phyloP scores from a whole-genome alignment of 2,329 filamentous ascomycete species.

The Leptographium flavum region DNA sequence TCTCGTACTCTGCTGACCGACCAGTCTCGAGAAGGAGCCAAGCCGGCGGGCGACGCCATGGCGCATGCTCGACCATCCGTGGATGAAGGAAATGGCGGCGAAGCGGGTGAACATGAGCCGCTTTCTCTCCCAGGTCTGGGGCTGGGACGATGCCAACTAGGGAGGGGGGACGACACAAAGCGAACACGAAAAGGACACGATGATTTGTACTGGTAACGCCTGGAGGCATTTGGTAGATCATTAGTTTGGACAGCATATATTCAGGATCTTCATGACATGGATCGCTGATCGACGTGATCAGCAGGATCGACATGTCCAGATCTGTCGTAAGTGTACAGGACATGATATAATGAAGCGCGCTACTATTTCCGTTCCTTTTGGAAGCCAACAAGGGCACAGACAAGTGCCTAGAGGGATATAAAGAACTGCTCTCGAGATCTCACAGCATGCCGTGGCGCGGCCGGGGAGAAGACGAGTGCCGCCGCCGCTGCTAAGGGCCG shows the following conservation, averaged over 20 bases:
- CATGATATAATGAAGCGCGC: too few relatives aligned
- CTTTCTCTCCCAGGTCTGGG: slow-evolving; percentile 92
- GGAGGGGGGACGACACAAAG: not conserved
- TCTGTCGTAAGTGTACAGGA: too few relatives aligned
- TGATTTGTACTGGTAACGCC: not conserved
- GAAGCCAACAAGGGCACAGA: too few relatives aligned
- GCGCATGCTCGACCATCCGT: slow-evolving; percentile 98
- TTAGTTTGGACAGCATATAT: not conserved
- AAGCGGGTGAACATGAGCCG: slow-evolving; percentile 97
- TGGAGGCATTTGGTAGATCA: not conserved
- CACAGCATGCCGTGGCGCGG: too few relatives aligned
- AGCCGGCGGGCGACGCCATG: slow-evolving; percentile 79
- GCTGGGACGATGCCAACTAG: slow-evolving; percentile 49
- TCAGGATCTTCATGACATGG: not conserved
- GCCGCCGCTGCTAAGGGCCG: not conserved
- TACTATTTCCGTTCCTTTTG: too few relatives aligned
- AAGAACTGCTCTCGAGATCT: too few relatives aligned
- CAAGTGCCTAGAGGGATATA: too few relatives aligned
- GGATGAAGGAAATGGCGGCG: slow-evolving; percentile 91
- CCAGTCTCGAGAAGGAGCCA: slow-evolving; percentile 85
- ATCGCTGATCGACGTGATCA: not conserved
- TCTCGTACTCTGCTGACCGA: slow-evolving; percentile 8
- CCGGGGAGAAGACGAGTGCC: too few relatives aligned
- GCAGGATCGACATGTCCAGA: not conserved
- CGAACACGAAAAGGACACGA: not conserved